Percentiles rank a stretch among this genome's conserved stretches.
Evolutionary conservation across 495 filamentous ascomycete genomes (phyloP).

Genomic region (Trichoderma erinaceum): DNA sequence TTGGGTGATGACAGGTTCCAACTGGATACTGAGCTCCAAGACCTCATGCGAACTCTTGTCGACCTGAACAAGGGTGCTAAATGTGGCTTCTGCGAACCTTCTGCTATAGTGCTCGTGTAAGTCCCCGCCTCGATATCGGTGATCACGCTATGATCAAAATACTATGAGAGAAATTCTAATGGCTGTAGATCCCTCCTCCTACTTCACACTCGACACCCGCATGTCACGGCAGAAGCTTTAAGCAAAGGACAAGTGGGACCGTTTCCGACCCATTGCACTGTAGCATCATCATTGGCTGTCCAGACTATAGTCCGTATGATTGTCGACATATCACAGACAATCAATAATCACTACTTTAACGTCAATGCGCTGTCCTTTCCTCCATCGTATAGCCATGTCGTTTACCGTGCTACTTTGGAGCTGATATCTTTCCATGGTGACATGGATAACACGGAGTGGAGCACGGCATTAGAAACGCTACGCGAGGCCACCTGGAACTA

Average conservation of each 20-base stretch:
- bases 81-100: constrained; percentile 1
- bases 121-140: not conserved
- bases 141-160: not conserved
- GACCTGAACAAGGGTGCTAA: not conserved
- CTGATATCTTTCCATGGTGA: not conserved
- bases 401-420: not conserved
- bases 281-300: not conserved
- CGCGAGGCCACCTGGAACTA: constrained; percentile 9
- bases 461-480: not conserved
- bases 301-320: not conserved
- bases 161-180: not conserved
- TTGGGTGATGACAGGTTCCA: not conserved
- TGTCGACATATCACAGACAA: not conserved
- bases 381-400: not conserved
- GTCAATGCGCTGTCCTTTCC: not conserved
- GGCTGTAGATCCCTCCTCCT: not conserved
- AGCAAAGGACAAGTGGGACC: not conserved
- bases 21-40: not conserved
- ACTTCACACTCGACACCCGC: not conserved
- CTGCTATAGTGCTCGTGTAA: constrained; percentile 1
- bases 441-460: not conserved
- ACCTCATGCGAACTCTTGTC: not conserved
- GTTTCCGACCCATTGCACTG: not conserved
- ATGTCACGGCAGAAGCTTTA: not conserved
- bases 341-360: not conserved